Conservation (phyloP, 2,329 filamentous ascomycete species). For the Penicillium sp. region DNA sequence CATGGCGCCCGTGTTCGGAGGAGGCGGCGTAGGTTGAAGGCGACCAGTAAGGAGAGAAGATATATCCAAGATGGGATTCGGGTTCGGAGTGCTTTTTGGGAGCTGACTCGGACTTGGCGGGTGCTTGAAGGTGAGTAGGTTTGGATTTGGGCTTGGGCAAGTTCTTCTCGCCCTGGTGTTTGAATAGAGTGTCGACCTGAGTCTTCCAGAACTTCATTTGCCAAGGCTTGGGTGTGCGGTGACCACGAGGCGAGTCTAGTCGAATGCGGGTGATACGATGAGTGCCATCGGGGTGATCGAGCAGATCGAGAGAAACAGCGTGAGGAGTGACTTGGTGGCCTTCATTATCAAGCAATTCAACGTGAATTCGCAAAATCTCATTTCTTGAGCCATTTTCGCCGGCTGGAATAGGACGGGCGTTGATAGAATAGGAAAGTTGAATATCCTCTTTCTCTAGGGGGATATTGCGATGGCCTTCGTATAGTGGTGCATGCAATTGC, state of each 20-base stretch:
- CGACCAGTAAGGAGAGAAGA: slow-evolving; percentile 21
- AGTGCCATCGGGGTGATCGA: slow-evolving; percentile 27
- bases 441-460: slow-evolving; percentile 15
- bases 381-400: slow-evolving; percentile 17
- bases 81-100: neutral
- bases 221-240: slow-evolving; percentile 18
- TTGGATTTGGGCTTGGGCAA: neutral
- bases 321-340: slow-evolving; percentile 31
- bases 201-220: slow-evolving; percentile 30
- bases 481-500: slow-evolving; percentile 30
- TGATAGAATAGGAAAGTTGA: slow-evolving; percentile 28
- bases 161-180: slow-evolving; percentile 16
- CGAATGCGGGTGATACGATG: slow-evolving; percentile 34
- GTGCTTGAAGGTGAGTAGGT: neutral
- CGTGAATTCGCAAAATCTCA: slow-evolving; percentile 26
- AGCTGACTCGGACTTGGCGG: neutral
- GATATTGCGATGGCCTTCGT: slow-evolving; percentile 13
- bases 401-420: slow-evolving; percentile 26
- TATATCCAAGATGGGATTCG: slow-evolving; percentile 17
- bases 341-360: slow-evolving; percentile 30
- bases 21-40: slow-evolving; percentile 12
- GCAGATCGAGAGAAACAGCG: slow-evolving; percentile 34
- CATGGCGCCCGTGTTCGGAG: slow-evolving; percentile 16
- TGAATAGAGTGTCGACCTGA: slow-evolving; percentile 26
- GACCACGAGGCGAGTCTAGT: slow-evolving; percentile 22